A percentile compares a stretch with the other conserved stretches of the same genome.
Conservation (phyloP, 192 early-diverging fungal genomes). For the Coemansia sp. region DNA sequence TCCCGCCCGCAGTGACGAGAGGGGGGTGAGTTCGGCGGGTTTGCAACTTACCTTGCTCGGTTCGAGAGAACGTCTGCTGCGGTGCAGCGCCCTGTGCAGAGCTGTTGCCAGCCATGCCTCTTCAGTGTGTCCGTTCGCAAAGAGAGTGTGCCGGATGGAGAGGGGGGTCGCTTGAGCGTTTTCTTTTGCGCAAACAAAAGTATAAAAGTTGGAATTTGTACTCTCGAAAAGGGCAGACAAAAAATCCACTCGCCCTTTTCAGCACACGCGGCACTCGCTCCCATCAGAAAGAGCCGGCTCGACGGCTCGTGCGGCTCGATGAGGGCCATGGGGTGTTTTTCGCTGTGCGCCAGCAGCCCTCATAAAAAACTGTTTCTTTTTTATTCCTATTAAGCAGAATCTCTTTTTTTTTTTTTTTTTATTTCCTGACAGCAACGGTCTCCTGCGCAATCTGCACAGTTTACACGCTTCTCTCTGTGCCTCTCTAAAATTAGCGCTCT, state of each 20-base stretch:
- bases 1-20: neutral
- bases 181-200: neutral
- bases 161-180: neutral
- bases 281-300: no score
- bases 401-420: neutral
- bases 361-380: no score
- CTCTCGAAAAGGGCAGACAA: neutral
- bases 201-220: neutral
- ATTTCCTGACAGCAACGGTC: neutral
- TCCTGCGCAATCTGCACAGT: constrained; percentile 6
- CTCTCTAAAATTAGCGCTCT: constrained; percentile 3
- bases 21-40: neutral
- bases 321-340: no score
- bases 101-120: constrained; percentile 7
- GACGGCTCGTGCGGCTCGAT: no score
- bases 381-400: no score
- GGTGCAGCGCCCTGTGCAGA: neutral
- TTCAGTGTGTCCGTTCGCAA: neutral
- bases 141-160: neutral
- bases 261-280: neutral
- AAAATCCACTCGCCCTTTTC: neutral
- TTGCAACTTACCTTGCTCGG: constrained; percentile 23
- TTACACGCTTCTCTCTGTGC: neutral
- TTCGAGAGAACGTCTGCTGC: constrained; percentile 9
- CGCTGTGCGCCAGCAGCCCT: no score